phyloP scores from a whole-genome alignment of 192 early-diverging fungal species.

The Linnemannia elongata region DNA sequence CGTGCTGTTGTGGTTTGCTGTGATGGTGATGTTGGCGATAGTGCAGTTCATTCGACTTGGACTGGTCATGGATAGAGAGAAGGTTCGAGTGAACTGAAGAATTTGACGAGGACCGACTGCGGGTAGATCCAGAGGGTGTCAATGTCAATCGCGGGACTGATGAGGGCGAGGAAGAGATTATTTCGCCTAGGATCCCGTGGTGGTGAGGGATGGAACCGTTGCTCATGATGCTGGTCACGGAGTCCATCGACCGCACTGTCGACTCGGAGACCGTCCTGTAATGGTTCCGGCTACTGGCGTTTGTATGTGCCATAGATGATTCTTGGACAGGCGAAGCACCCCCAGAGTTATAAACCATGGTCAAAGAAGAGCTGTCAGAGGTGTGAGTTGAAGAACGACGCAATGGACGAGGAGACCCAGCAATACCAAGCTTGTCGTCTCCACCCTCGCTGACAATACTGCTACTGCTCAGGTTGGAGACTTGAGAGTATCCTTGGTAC shows the following conservation, averaged over 20 bases:
- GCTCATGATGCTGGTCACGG: background rate
- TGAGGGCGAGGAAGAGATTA: background rate
- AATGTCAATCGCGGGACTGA: slow-evolving; percentile 4
- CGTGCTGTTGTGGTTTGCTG: background rate
- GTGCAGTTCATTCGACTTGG: background rate
- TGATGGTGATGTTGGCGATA: background rate
- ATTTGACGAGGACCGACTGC: slow-evolving; percentile 10
- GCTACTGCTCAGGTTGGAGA: background rate
- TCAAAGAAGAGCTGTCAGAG: background rate
- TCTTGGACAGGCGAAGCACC: background rate
- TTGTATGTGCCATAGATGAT: background rate
- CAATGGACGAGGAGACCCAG: background rate
- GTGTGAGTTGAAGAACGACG: background rate
- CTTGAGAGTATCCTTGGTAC: background rate
- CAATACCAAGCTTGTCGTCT: too few relatives aligned
- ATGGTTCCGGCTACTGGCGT: background rate
- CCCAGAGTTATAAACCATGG: background rate
- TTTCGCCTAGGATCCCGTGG: too few relatives aligned
- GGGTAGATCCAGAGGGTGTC: slow-evolving; percentile 22
- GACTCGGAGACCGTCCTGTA: background rate
- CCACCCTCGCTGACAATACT: background rate
- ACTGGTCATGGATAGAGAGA: slow-evolving; percentile 2
- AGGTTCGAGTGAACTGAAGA: background rate
- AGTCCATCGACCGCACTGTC: slow-evolving; percentile 8
- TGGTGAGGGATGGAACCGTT: background rate